These are phyloP conservation scores for Fusarium fujikuroi DNA, from an alignment of 2,329 filamentous ascomycete genomes.

Conservation along the genomic window DNA sequence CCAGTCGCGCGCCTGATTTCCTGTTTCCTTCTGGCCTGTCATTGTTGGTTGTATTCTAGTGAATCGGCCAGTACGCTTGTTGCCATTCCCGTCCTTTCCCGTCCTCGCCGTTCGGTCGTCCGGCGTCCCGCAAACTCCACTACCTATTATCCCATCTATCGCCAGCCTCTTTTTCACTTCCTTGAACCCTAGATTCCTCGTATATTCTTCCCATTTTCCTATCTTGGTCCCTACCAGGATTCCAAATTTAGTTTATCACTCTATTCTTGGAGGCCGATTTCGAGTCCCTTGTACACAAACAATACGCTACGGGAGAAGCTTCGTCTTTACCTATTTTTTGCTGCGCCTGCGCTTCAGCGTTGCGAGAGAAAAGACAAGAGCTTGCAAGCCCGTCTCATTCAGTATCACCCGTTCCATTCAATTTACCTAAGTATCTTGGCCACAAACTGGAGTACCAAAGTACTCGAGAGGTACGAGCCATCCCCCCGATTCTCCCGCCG, in stretches of 20 bases:
- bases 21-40: slow-evolving; percentile 9
- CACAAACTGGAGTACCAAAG: slow-evolving; percentile 8
- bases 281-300: slow-evolving; percentile 14
- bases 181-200: slow-evolving; percentile 3
- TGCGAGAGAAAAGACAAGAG: slow-evolving; percentile 2
- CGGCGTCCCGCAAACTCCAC: slow-evolving; percentile 39
- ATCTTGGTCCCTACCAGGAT: slow-evolving; percentile 16
- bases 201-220: slow-evolving; percentile 5
- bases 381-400: slow-evolving; percentile 10
- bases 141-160: slow-evolving; percentile 30
- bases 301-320: slow-evolving; percentile 7
- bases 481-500: slow-evolving; percentile 19
- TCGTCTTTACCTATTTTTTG: slow-evolving; percentile 6
- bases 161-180: slow-evolving; percentile 7
- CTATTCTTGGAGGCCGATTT: slow-evolving; percentile 7
- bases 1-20: slow-evolving; percentile 23
- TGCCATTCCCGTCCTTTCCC: slow-evolving; percentile 43
- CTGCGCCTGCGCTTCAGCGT: slow-evolving; percentile 15
- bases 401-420: slow-evolving; percentile 1
- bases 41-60: slow-evolving; percentile 27
- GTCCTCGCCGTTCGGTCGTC: slow-evolving; percentile 37
- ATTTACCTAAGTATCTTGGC: not conserved
- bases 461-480: slow-evolving; percentile 33
- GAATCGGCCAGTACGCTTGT: slow-evolving; percentile 37
- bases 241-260: slow-evolving; percentile 9